These are phyloP conservation scores for Plenodomus biglobosus DNA, from an alignment of 2,329 filamentous ascomycete genomes.

Conservation along the genomic window DNA sequence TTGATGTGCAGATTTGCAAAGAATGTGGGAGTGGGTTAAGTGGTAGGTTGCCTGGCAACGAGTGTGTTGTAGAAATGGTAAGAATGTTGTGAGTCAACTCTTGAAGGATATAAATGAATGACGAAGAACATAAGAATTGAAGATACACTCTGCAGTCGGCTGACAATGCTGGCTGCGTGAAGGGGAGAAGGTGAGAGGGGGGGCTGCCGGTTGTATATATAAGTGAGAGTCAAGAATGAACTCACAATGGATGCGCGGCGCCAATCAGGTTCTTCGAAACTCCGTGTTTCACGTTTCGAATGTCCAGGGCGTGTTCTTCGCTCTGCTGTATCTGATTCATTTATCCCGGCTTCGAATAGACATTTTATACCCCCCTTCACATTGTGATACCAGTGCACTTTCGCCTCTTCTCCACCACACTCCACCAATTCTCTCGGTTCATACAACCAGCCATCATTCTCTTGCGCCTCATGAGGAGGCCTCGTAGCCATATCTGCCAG, in stretches of 20 bases:
- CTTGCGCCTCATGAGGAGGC: conserved; percentile 27
- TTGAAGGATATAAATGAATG: conserved; percentile 34
- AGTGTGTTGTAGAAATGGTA: conserved; percentile 9
- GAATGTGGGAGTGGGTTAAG: conserved; percentile 12
- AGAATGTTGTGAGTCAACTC: conserved; percentile 16
- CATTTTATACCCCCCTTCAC: conserved; percentile 32
- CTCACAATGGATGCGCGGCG: conserved; percentile 34
- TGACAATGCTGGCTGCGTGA: conserved; percentile 39
- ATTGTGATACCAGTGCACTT: conserved; percentile 23
- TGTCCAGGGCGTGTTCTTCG: conserved; percentile 32
- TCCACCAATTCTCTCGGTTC: conserved; percentile 17
- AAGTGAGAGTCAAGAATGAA: conserved; percentile 25
- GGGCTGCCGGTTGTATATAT: conserved; percentile 31
- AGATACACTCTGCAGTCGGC: conserved; percentile 30
- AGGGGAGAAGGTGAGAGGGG: conserved; percentile 21
- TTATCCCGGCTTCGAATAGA: conserved; percentile 26
- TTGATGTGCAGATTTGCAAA: conserved; percentile 12
- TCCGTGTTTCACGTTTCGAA: conserved; percentile 43
- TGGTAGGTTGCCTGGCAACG: conserved; percentile 25
- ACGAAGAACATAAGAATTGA: conserved; percentile 33
- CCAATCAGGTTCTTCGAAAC: conserved; percentile 34
- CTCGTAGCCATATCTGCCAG: conserved; percentile 25
- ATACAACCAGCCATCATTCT: conserved; percentile 30
- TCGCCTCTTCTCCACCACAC: conserved; percentile 23
- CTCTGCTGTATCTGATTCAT: conserved; percentile 27